Conservation (phyloP, 1,284 basidiomycete genomes). For the Tilletia walkeri region DNA sequence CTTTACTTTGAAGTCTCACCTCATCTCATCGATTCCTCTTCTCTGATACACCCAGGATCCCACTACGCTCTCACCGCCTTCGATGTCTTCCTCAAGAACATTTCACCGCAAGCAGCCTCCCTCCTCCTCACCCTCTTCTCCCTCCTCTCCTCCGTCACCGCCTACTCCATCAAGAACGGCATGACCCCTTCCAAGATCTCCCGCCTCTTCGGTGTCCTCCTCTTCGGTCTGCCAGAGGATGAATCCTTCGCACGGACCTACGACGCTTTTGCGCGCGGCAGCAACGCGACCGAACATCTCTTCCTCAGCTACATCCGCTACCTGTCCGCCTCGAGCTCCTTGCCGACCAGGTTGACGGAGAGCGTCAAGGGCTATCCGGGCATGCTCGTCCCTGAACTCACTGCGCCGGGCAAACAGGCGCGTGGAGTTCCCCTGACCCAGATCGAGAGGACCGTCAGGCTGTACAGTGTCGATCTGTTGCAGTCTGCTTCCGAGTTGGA, state of each 20-base stretch:
- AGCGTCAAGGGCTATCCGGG: constrained; percentile 46
- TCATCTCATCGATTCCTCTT: neutral
- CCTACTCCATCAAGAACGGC: constrained; percentile 52
- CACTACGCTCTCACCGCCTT: constrained; percentile 36
- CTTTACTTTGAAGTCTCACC: neutral
- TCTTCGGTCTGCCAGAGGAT: constrained; percentile 54
- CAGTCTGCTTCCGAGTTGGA: constrained; percentile 44
- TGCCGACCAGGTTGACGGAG: constrained; percentile 44
- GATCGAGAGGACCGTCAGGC: constrained; percentile 45
- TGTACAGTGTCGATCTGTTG: constrained; percentile 49
- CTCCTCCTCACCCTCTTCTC: constrained; percentile 47
- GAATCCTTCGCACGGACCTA: constrained; percentile 52
- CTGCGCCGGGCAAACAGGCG: constrained; percentile 28
- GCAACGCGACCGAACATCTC: constrained; percentile 53
- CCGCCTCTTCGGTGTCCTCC: constrained; percentile 45
- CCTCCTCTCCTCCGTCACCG: constrained; percentile 48
- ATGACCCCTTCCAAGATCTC: constrained; percentile 50
- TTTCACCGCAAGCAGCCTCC: constrained; percentile 30
- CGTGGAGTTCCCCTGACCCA: constrained; percentile 46
- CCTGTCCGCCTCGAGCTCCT: constrained; percentile 29
- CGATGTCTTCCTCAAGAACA: constrained; percentile 28
- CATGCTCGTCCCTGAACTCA: constrained; percentile 40
- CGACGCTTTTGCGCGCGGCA: constrained; percentile 43
- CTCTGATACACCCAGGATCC: neutral
- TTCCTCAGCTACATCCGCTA: constrained; percentile 50